Percentiles rank a stretch among this genome's conserved stretches.
Evolutionary conservation across 176 grass and related monocot species (phyloP).

Genomic region (Cenchrus americanus): DNA sequence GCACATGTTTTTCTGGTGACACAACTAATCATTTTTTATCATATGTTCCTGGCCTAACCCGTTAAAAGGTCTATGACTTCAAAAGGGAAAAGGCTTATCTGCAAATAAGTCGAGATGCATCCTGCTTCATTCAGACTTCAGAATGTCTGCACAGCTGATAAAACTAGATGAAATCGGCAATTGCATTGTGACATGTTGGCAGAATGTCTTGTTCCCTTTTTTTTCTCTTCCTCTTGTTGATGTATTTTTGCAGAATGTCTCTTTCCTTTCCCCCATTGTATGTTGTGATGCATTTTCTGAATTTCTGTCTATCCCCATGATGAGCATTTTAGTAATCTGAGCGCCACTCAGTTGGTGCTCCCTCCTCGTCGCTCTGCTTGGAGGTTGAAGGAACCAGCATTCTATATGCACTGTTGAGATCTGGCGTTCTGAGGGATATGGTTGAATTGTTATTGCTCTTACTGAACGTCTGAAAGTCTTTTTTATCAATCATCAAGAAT

Average conservation of each 20-base stretch:
- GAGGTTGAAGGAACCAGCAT: conserved; percentile 52
- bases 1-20: background rate
- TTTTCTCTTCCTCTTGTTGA: background rate
- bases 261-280: too few relatives aligned
- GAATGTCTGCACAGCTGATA: background rate
- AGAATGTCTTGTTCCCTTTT: background rate
- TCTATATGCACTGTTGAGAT: conserved; percentile 44
- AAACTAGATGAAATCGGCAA: background rate
- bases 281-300: too few relatives aligned
- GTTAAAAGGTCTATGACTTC: background rate
- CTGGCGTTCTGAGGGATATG: conserved; percentile 60
- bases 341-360: conserved; percentile 53
- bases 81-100: background rate
- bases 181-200: conserved; percentile 6
- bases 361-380: conserved; percentile 30
- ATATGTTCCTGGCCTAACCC: background rate
- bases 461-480: background rate
- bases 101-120: background rate
- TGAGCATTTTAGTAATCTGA: conserved; percentile 73
- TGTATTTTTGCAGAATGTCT: background rate
- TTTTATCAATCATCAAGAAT: background rate
- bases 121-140: background rate
- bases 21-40: background rate
- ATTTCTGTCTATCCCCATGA: conserved; percentile 40
- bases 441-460: conserved; percentile 17